These are phyloP conservation scores for Fomitopsis schrenkii DNA, from an alignment of 1,284 basidiomycete genomes.

Conservation along the genomic window DNA sequence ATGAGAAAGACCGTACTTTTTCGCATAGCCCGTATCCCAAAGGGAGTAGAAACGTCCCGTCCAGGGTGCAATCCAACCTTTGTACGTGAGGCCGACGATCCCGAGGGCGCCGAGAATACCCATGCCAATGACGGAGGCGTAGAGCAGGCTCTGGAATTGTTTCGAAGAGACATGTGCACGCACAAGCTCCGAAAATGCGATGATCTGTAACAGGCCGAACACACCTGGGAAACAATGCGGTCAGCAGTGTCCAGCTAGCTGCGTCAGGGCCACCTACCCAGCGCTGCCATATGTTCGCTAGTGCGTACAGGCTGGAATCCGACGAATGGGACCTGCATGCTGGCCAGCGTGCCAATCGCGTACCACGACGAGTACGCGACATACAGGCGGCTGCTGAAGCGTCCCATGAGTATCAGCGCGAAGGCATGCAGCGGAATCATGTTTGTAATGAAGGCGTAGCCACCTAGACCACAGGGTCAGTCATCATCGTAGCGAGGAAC, in stretches of 20 bases:
- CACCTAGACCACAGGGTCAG: conserved; percentile 45
- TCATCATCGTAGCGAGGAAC: conserved; percentile 2
- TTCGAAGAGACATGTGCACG: conserved; percentile 88
- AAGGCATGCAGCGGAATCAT: conserved; percentile 98
- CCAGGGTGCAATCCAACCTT: conserved; percentile 98
- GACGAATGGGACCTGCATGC: conserved; percentile 99
- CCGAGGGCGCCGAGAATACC: conserved; percentile 73
- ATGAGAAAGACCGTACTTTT: conserved; percentile 57
- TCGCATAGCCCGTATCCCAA: conserved; percentile 99
- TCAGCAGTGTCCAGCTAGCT: not conserved
- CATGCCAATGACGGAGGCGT: conserved; percentile 63
- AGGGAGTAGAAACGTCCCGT: conserved; percentile 99
- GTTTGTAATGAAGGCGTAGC: conserved; percentile 99
- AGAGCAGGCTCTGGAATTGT: conserved; percentile 87
- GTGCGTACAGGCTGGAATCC: conserved; percentile 98
- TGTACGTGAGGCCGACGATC: conserved; percentile 83
- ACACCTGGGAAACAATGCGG: conserved; percentile 51
- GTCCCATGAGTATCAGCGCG: conserved; percentile 94
- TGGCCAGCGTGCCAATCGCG: conserved; percentile 92
- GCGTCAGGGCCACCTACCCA: conserved; percentile 50
- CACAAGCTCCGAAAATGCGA: conserved; percentile 91
- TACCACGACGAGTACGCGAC: conserved; percentile 98
- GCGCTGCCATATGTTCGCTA: conserved; percentile 98
- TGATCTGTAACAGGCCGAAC: conserved; percentile 95
- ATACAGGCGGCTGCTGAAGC: conserved; percentile 90